phyloP scores from a whole-genome alignment of 78 protist species.

The Trichosphaerium sp. region DNA sequence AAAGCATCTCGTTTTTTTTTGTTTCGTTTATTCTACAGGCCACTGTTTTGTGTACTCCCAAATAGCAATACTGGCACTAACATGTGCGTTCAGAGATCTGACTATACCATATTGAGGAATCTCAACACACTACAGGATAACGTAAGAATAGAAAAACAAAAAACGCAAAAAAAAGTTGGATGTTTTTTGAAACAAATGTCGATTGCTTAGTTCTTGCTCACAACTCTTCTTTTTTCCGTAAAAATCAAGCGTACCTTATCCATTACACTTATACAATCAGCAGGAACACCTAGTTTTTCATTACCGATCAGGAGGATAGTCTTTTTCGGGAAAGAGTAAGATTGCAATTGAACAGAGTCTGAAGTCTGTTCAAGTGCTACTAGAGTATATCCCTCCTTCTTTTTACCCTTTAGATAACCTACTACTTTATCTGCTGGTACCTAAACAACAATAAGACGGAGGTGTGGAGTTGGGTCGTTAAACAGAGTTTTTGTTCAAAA shows the following conservation, averaged over 20 bases:
- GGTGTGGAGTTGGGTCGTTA: not conserved
- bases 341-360: not conserved
- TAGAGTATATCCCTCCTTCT: constrained; percentile 39
- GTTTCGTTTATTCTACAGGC: not conserved
- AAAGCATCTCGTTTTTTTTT: too few relatives aligned
- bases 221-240: too few relatives aligned
- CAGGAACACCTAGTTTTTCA: constrained; percentile 58
- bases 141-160: too few relatives aligned
- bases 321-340: constrained; percentile 14
- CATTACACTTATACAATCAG: constrained; percentile 10
- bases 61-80: constrained; percentile 19
- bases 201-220: too few relatives aligned
- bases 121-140: constrained; percentile 59
- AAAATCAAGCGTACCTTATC: too few relatives aligned
- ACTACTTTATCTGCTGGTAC: not conserved
- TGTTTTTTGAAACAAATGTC: too few relatives aligned
- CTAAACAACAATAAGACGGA: not conserved
- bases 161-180: too few relatives aligned
- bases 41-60: constrained; percentile 53
- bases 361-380: constrained; percentile 66
- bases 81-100: constrained; percentile 67
- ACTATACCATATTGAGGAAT: constrained; percentile 72
- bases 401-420: not conserved
- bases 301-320: constrained; percentile 44
- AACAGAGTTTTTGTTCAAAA: not conserved